These are phyloP conservation scores for Gloeopeniophorella convolvens DNA, from an alignment of 768 basidiomycete species.

Conservation along the genomic window DNA sequence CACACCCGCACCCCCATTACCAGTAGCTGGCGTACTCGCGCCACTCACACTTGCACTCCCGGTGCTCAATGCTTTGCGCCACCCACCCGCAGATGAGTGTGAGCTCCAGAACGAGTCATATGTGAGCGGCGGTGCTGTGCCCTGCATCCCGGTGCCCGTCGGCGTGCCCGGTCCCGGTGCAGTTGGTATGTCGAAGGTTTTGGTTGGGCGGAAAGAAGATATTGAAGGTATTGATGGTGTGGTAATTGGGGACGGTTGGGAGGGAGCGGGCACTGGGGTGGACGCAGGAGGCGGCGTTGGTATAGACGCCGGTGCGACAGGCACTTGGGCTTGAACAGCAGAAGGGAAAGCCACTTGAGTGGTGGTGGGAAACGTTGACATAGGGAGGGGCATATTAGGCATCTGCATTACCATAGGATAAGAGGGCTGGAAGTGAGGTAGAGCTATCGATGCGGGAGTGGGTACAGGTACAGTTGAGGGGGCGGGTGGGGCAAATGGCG, in stretches of 20 bases:
- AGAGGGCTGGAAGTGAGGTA: constrained; percentile 5
- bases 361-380: constrained; percentile 3
- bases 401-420: not conserved
- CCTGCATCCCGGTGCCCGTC: not conserved
- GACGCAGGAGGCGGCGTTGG: not conserved
- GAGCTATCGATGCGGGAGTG: not conserved
- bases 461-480: not conserved
- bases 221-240: not conserved
- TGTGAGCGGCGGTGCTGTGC: constrained; percentile 13
- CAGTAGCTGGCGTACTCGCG: not conserved
- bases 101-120: constrained; percentile 23
- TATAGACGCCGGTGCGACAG: not conserved
- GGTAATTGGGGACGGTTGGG: not conserved
- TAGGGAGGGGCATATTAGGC: not conserved
- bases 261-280: not conserved
- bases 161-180: constrained; percentile 4
- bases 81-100: constrained; percentile 13
- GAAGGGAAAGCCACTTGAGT: not conserved
- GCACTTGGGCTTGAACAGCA: not conserved
- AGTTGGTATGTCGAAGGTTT: constrained; percentile 20
- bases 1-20: too few relatives aligned
- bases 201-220: constrained; percentile 5
- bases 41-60: not conserved
- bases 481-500: constrained; percentile 9
- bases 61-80: constrained; percentile 9